Conservation (phyloP, 768 basidiomycete genomes). For the Amanita molliuscula region DNA sequence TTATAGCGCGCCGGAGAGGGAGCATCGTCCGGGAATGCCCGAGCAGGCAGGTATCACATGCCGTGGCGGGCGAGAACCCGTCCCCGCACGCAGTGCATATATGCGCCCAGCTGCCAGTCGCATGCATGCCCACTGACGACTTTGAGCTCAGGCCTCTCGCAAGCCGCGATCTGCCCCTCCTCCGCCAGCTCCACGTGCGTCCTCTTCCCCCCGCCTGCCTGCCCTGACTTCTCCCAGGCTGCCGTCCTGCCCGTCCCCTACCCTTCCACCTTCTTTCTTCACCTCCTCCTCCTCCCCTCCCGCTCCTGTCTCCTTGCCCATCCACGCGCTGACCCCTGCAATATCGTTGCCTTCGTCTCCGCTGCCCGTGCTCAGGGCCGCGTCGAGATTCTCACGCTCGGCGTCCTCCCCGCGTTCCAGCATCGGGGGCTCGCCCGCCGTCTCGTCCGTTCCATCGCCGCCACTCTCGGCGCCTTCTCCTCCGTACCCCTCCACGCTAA, state of each 20-base stretch:
- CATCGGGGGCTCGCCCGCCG: constrained; percentile 31
- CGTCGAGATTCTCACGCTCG: constrained; percentile 42
- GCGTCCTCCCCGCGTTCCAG: constrained; percentile 35
- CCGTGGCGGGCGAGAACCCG: neutral
- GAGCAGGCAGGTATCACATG: constrained; percentile 2
- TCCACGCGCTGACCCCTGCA: constrained; percentile 14
- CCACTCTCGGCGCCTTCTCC: constrained; percentile 15
- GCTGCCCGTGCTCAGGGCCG: constrained; percentile 15
- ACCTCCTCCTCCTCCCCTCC: constrained; percentile 31
- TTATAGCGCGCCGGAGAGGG: constrained; percentile 10
- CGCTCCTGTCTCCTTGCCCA: constrained; percentile 33
- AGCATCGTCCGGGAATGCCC: neutral
- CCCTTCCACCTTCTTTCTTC: constrained; percentile 33
- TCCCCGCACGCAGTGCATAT: neutral
- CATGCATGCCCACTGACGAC: constrained; percentile 10
- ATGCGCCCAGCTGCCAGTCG: neutral
- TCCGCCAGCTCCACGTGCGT: constrained; percentile 33
- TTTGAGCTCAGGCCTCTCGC: constrained; percentile 23
- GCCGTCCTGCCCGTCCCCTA: constrained; percentile 29
- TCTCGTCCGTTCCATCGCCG: constrained; percentile 24
- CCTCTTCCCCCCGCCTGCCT: neutral
- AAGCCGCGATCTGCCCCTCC: constrained; percentile 21
- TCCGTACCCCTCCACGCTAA: constrained; percentile 29
- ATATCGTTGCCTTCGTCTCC: constrained; percentile 34
- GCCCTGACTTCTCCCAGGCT: constrained; percentile 14